These are phyloP conservation scores for Pontederia paniculata DNA, from an alignment of 176 grass and related monocot genomes.

Conservation along the genomic window DNA sequence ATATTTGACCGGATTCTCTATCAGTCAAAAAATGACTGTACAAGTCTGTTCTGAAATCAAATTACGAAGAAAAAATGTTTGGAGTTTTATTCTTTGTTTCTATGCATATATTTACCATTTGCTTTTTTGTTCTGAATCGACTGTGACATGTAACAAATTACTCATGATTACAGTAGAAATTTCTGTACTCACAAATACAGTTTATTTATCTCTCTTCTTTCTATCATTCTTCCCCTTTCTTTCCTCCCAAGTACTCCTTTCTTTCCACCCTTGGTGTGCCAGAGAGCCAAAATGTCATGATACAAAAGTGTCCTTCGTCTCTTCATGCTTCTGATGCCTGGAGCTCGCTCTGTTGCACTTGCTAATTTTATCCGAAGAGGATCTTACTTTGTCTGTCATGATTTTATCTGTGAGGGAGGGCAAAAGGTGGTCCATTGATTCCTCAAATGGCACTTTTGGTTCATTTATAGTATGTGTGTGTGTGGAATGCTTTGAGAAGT, in stretches of 20 bases:
- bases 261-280: slow-evolving; percentile 21
- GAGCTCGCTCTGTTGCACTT: not conserved
- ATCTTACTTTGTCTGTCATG: not conserved
- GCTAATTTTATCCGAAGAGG: not conserved
- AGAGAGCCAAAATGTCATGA: not conserved
- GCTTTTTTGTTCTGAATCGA: slow-evolving; percentile 19
- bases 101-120: slow-evolving; percentile 18
- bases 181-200: slow-evolving; percentile 34
- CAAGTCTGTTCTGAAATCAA: not conserved
- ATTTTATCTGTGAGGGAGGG: not conserved
- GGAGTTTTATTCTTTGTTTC: slow-evolving; percentile 1
- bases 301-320: not conserved
- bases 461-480: slow-evolving; percentile 4
- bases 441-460: not conserved
- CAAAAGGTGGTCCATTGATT: slow-evolving; percentile 5
- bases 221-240: slow-evolving; percentile 23
- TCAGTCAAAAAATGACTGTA: too few relatives aligned
- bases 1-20: slow-evolving; percentile 7
- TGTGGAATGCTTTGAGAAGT: slow-evolving; percentile 7
- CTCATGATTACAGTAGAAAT: slow-evolving; percentile 60
- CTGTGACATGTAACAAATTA: slow-evolving; percentile 77
- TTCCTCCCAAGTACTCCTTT: slow-evolving; percentile 22
- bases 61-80: not conserved
- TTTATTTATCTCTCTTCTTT: slow-evolving; percentile 33
- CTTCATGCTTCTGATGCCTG: not conserved